Base-by-base conservation (phyloP, 768 basidiomycete genomes). In the Flagelloscypha sp. region DNA sequence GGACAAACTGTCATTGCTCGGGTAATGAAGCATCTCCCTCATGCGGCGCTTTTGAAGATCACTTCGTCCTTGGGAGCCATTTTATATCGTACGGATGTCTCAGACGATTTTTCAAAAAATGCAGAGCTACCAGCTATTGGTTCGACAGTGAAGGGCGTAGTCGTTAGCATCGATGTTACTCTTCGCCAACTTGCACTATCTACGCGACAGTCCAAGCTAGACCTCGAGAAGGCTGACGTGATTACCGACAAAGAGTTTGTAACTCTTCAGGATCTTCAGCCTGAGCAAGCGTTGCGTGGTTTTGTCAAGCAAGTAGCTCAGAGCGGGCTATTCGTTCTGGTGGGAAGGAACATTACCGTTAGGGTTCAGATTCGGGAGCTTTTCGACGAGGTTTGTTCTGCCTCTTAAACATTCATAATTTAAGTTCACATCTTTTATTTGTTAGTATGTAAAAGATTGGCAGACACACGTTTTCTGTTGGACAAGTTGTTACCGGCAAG, bases 401-500 rank as follows among this genome's bases (percentile, higher is more conserved):
- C 12, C 9, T 37, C 18, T 18, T 35, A 37, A 22, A 11, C 23
- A 8, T 15, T 18, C 17, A 28, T 23, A 16, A 15, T 19, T n/a
- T n/a, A n/a, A 6, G 24, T 29, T 39, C 27, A 28, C 21, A 40
- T 37, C 25, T 47, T 30, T n/a, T 31, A 24, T 40, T 42, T 15
- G 16, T 27, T 47, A 95, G 88, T 98, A 75, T 57, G 74, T 97
- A 49, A 95, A 97, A 58, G 93, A 97, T 25, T 99, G 94, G 94
- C 84, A 93, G 60, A 63, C 70, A 18, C 74, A 69, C n/a, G 15
- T 97, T 97, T 56, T 59, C 71, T 42, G 60, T 70, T 25, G 79
- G 86, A 47, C 89, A 97, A 48, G 55, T 97, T 3, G 88, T 95
- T 9, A 83, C 79, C 44, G 94, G 93, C 32, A 76, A 85, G 34